Base-by-base conservation (phyloP, 768 basidiomycete genomes). In the Collybia sordida region DNA sequence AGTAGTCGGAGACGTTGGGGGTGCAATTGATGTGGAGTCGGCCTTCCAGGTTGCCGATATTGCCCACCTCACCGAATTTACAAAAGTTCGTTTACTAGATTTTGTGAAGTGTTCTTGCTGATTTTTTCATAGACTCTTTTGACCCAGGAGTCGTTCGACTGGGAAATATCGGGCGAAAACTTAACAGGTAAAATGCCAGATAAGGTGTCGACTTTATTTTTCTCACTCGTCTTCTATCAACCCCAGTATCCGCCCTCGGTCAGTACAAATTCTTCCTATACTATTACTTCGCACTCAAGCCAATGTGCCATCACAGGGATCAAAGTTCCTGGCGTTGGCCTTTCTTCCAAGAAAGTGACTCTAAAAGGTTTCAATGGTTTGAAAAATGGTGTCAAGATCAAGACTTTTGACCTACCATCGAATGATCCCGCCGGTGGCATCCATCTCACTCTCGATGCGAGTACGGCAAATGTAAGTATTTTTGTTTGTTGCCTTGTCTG, bases 391-490 rank as follows among this genome's bases (percentile, higher is more conserved):
- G 85, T 90, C 17, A 66, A 64, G 21, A 85, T 90, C 51, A 66
- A 82, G 21, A 76, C 80, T 2, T 90, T 90, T 56, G 85, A 89
- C 65, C 65, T 90, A 21, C 87, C 88, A 0, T 70, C 74, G 9
- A 75, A 90, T 58, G 87, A 89, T 56, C 85, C 86, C 1, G 78
- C 75, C 8, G 88, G 87, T 17, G 86, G 88, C 11, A 83, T 90
- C 46, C 79, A 80, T 58, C 69, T 90, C 35, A 86, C 82, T 3
- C 68, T 90, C 15, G 69, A 85, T 46, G 79, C 86, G 0, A 75
- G 73, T 8, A 69, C 82, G 2, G 66, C 72, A 1, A 90, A 88
- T 55, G 84, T 85, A 51, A 56, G 80, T 59, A n/a, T 23, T 42
- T 12, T 21, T 17, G 6, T 19, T 6, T 17, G 2, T 23, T 11